These are phyloP conservation scores for Kitagawia praeruptora DNA, from an alignment of 129 eudicot genomes.

Conservation along the genomic window DNA sequence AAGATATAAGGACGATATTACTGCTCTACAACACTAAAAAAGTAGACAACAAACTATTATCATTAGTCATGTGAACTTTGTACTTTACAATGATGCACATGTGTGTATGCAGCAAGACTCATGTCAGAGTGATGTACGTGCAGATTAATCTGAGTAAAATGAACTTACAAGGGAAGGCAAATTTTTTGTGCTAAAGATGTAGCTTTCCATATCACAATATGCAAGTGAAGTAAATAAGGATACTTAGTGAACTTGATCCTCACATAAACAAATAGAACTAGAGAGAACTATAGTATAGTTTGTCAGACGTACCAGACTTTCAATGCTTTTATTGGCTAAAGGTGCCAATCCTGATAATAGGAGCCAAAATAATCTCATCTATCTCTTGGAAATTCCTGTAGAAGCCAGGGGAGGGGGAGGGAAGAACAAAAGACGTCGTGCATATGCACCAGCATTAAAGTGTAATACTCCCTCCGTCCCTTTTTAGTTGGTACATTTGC, in stretches of 20 bases:
- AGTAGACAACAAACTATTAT: not conserved
- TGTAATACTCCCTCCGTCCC: no score
- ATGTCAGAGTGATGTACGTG: not conserved
- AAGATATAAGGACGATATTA: not conserved
- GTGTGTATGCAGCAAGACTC: not conserved
- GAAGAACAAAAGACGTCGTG: not conserved
- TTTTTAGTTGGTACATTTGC: no score
- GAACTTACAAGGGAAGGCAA: slow-evolving; percentile 92
- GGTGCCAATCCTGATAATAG: slow-evolving; percentile 60
- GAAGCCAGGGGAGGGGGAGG: slow-evolving; percentile 5
- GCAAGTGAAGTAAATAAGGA: slow-evolving; percentile 50
- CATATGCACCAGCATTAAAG: not conserved
- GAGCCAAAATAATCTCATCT: slow-evolving; percentile 63
- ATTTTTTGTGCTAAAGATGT: slow-evolving; percentile 70
- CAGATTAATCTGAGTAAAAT: slow-evolving; percentile 2
- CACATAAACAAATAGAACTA: not conserved
- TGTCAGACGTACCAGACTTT: slow-evolving; percentile 62
- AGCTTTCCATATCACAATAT: slow-evolving; percentile 70
- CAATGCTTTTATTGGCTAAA: slow-evolving; percentile 69
- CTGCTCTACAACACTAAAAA: not conserved
- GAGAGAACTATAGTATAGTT: not conserved
- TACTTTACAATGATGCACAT: not conserved
- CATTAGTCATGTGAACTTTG: not conserved
- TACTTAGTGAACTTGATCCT: slow-evolving; percentile 9
- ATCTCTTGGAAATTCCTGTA: slow-evolving; percentile 78